A percentile compares a stretch with the other conserved stretches of the same genome.
phyloP scores from a whole-genome alignment of 805 yeast genomes.

The Starmera pachycereana region DNA sequence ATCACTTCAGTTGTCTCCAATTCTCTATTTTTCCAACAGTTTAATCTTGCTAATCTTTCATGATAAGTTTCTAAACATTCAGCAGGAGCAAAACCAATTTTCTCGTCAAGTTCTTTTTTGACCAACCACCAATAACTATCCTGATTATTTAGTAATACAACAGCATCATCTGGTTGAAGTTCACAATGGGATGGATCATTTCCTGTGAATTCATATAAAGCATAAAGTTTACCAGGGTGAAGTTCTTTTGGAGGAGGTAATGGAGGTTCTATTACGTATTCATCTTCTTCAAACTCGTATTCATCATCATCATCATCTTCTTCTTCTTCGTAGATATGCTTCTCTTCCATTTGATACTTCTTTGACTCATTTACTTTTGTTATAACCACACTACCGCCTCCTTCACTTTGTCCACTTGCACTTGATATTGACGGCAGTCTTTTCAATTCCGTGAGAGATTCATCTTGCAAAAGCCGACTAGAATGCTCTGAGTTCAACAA shows the following conservation, averaged over 20 bases:
- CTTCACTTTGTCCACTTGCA: slow-evolving; percentile 12
- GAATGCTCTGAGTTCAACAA: slow-evolving; percentile 10
- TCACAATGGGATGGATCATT: slow-evolving; percentile 91
- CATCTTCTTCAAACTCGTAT: slow-evolving; percentile 32
- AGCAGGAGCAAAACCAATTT: slow-evolving; percentile 94
- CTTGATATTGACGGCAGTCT: slow-evolving; percentile 11
- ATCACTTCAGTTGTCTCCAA: slow-evolving; percentile 13
- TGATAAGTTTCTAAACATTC: slow-evolving; percentile 87
- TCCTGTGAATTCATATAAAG: slow-evolving; percentile 78
- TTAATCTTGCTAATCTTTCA: slow-evolving; percentile 83
- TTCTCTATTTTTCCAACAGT: slow-evolving; percentile 87
- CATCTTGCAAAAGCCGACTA: slow-evolving; percentile 12
- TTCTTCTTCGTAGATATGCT: neutral
- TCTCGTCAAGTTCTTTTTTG: slow-evolving; percentile 41
- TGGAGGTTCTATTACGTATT: slow-evolving; percentile 27
- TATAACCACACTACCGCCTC: slow-evolving; percentile 12
- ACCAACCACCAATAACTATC: slow-evolving; percentile 98
- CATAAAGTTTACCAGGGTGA: slow-evolving; percentile 77
- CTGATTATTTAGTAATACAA: slow-evolving; percentile 71
- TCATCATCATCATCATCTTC: slow-evolving; percentile 19
- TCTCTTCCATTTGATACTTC: slow-evolving; percentile 1
- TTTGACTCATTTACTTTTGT: neutral
- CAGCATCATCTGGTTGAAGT: slow-evolving; percentile 70
- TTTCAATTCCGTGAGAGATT: slow-evolving; percentile 11
- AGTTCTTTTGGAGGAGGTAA: slow-evolving; percentile 64